Conservation (phyloP, 345 rosid species). For the Gossypium bickii region DNA sequence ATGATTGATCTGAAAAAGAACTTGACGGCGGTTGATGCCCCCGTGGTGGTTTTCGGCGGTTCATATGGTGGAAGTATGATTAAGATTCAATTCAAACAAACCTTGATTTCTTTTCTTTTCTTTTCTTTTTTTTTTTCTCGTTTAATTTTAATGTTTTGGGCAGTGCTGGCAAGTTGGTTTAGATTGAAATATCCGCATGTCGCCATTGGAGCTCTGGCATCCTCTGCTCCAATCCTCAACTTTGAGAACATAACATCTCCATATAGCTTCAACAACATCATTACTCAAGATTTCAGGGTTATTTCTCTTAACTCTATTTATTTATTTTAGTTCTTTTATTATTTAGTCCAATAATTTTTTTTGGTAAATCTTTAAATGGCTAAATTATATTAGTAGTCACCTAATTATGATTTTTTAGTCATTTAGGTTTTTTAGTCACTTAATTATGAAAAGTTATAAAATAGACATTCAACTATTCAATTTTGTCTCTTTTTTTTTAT, state of each 20-base stretch:
- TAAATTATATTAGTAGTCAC: too few species aligned
- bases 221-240: slow-evolving; percentile 50
- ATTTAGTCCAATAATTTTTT: too few species aligned
- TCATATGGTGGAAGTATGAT: slow-evolving; percentile 69
- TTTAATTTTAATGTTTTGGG: not conserved
- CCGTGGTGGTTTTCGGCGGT: slow-evolving; percentile 65
- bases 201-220: slow-evolving; percentile 51
- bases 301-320: not conserved
- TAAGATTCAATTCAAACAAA: not conserved
- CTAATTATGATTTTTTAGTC: too few species aligned
- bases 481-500: too few species aligned
- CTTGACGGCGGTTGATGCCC: slow-evolving; percentile 47
- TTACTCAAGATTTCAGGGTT: slow-evolving; percentile 52
- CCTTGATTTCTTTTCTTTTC: not conserved
- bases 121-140: not conserved
- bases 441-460: too few species aligned
- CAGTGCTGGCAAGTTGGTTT: slow-evolving; percentile 58
- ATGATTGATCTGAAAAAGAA: slow-evolving; percentile 51
- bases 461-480: too few species aligned
- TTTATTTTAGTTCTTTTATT: too few species aligned
- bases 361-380: too few species aligned
- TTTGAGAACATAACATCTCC: slow-evolving; percentile 41
- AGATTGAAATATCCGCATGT: slow-evolving; percentile 51
- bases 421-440: too few species aligned
- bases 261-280: slow-evolving; percentile 44